Evolutionary conservation across 2,329 filamentous ascomycete species (phyloP), one percentile per base, ranked within the genome.

Genomic region (Pyrenochaeta sp.): DNA sequence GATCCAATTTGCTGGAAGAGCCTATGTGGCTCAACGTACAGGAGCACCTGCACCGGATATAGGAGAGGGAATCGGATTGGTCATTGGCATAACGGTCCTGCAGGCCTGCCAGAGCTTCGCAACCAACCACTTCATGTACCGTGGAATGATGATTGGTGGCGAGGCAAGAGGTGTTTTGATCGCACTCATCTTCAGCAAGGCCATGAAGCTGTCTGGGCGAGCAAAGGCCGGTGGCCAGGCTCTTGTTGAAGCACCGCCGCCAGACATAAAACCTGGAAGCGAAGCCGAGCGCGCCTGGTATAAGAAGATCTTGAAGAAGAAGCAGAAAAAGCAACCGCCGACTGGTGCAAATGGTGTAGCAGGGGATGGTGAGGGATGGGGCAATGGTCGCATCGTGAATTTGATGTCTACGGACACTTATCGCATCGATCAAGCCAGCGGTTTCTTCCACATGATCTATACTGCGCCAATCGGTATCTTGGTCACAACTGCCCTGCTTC

Each of bases 351-450:
- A 79, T 2, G 85, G 83, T 2, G 78, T 89, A 17, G 77, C 84
- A 10, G 86, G 86, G 3, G 90, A 95, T 66, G 90, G 89, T 2
- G 81, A 86, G 18, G 95, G 94, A 20, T 98, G 94, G 94, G 88
- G 88, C 51, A 98, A 97, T 67, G 95, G 95, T 18, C 87, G 92
- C 58, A 91, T 98, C 46, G 87, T 95, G 71, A 96, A 96, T 63
- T 73, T 98, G 64, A 97, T 98, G 93, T 94, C 91, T 56, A 92
- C 95, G 39, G 94, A 98, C 72, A 96, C 93, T 0, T 96, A 96
- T 75, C 91, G 94, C 62, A 83, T 99, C 55, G 93, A 98, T 67
- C 90, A 92, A 71, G 92, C 92, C 1, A 91, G 86, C 33, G 92
- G 91, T 36, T 84, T 97, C 75, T 94, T 97, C 76, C 95, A 99